Percentiles rank a stretch among this genome's conserved stretches.
Conservation (phyloP, 352 stramenopile species). For the Phytophthora lateralis region DNA sequence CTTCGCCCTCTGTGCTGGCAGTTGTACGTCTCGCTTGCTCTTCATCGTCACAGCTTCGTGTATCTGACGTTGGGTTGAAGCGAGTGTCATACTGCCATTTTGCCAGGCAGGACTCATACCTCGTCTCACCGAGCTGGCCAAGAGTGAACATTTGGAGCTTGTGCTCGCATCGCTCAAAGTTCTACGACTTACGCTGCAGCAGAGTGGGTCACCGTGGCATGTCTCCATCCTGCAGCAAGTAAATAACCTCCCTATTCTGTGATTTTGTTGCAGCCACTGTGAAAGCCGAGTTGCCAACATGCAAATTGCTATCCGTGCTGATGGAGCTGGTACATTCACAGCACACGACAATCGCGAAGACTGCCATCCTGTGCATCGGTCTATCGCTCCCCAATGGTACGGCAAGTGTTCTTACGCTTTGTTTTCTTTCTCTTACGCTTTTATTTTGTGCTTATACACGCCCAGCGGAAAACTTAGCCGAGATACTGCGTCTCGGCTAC, state of each 20-base stretch:
- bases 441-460: neutral
- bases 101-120: slow-evolving; percentile 50
- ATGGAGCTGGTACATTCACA: slow-evolving; percentile 48
- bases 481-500: slow-evolving; percentile 57
- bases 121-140: slow-evolving; percentile 38
- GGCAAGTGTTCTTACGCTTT: neutral
- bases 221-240: neutral
- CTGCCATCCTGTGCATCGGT: slow-evolving; percentile 60
- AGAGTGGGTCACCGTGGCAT: slow-evolving; percentile 36
- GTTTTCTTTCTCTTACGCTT: neutral
- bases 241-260: neutral
- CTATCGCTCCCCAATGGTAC: slow-evolving; percentile 62
- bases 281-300: slow-evolving; percentile 40
- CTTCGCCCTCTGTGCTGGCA: slow-evolving; percentile 51
- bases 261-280: slow-evolving; percentile 32
- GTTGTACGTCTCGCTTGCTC: slow-evolving; percentile 35
- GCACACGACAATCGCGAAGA: slow-evolving; percentile 45
- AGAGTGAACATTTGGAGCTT: slow-evolving; percentile 39
- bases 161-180: slow-evolving; percentile 58
- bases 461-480: slow-evolving; percentile 56
- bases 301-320: slow-evolving; percentile 46
- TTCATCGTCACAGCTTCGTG: neutral
- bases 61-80: slow-evolving; percentile 24
- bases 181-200: slow-evolving; percentile 49
- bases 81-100: slow-evolving; percentile 46